Evolutionary conservation across 208 protist species (phyloP).

Genomic region (Naegleria fowleri): DNA sequence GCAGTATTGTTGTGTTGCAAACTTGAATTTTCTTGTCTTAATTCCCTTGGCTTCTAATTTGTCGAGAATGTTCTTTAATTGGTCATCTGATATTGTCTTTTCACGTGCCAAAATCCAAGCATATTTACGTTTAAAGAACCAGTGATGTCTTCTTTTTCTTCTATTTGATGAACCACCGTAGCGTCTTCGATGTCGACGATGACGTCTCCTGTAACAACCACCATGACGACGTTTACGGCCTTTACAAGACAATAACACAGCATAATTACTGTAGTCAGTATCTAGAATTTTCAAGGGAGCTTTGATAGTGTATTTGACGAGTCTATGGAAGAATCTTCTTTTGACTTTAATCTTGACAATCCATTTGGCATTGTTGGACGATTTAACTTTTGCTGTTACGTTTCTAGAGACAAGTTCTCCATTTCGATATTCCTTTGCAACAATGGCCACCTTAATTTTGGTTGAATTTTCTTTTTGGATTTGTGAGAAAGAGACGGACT

Average conservation of each 20-base stretch:
- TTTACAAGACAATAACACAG: not conserved
- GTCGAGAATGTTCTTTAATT: not conserved
- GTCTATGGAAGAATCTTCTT: not conserved
- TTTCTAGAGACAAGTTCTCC: not conserved
- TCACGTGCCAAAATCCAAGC: not conserved
- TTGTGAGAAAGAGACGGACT: not conserved
- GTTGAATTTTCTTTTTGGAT: not conserved
- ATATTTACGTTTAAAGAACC: too few species aligned
- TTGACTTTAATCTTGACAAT: not conserved
- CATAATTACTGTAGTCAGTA: not conserved
- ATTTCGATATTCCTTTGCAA: not conserved
- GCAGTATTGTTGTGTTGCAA: not conserved
- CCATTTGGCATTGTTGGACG: not conserved
- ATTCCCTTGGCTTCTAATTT: not conserved
- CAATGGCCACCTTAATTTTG: not conserved
- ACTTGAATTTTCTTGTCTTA: not conserved
- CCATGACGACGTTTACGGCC: not conserved
- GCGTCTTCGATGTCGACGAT: too few species aligned
- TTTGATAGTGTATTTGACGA: not conserved
- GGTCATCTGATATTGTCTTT: not conserved
- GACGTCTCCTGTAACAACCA: too few species aligned
- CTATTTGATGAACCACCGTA: too few species aligned
- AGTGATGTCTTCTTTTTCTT: too few species aligned
- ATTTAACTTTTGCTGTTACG: not conserved
- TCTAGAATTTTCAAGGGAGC: not conserved